Conservation (phyloP, 345 rosid species). For the Euphorbia lathyris region DNA sequence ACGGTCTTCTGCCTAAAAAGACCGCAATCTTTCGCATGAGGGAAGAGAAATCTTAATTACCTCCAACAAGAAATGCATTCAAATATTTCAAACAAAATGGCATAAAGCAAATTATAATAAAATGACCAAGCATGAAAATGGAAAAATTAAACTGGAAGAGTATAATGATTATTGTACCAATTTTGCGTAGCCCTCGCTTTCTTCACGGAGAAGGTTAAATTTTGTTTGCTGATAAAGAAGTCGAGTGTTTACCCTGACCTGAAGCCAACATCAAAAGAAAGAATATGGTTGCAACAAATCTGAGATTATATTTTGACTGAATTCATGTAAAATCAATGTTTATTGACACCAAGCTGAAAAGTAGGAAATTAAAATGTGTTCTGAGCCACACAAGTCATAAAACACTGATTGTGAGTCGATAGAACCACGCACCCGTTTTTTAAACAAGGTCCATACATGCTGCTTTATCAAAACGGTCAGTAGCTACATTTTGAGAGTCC, state of each 20-base stretch:
- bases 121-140: not conserved
- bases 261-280: conserved; percentile 29
- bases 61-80: not conserved
- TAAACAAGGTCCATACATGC: too few relatives aligned
- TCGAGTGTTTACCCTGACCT: conserved; percentile 98
- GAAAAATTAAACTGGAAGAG: not conserved
- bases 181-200: conserved; percentile 99
- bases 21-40: too few relatives aligned
- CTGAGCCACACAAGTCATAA: not conserved
- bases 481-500: not conserved
- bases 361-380: not conserved
- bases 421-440: not conserved
- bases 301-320: not conserved
- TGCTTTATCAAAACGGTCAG: not conserved
- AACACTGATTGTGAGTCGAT: not conserved
- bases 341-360: not conserved
- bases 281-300: conserved; percentile 2
- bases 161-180: conserved; percentile 49
- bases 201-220: conserved; percentile 96
- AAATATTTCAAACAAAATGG: not conserved
- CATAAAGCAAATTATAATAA: not conserved
- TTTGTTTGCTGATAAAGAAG: conserved; percentile 98
- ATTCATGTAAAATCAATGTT: not conserved
- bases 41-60: not conserved
- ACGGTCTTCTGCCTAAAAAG: conserved; percentile 1